A percentile compares a stretch with the other conserved stretches of the same genome.
phyloP scores from a whole-genome alignment of 352 stramenopile genomes.

The Chrysophaeum taylorii region DNA sequence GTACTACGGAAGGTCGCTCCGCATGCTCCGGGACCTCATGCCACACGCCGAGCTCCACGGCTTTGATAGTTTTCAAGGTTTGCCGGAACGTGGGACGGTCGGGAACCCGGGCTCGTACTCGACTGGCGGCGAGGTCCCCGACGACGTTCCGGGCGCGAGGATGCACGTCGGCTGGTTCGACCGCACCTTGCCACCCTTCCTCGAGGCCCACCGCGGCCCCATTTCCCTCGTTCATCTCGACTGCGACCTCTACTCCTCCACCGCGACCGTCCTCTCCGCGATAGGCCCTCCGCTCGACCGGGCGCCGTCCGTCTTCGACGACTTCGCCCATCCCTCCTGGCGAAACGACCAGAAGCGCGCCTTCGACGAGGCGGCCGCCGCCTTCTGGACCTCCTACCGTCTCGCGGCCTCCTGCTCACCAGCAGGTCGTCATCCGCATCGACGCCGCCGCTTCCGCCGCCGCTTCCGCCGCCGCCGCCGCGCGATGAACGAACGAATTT shows the following conservation, averaged over 20 bases:
- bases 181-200: constrained; percentile 44
- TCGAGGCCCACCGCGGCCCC: too few species aligned
- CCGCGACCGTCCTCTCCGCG: constrained; percentile 44
- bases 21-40: constrained; percentile 51
- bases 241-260: constrained; percentile 51
- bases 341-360: constrained; percentile 35
- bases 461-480: too few species aligned
- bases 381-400: too few species aligned
- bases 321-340: constrained; percentile 52
- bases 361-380: too few species aligned
- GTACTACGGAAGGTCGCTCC: constrained; percentile 40
- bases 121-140: constrained; percentile 38
- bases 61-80: constrained; percentile 58
- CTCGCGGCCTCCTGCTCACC: too few species aligned
- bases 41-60: constrained; percentile 45
- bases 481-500: too few species aligned
- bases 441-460: too few species aligned
- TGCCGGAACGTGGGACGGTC: constrained; percentile 48
- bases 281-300: constrained; percentile 41
- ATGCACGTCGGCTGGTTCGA: constrained; percentile 52
- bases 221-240: constrained; percentile 31
- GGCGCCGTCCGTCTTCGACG: constrained; percentile 52
- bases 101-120: constrained; percentile 45
- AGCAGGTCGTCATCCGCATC: too few species aligned
- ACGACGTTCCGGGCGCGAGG: constrained; percentile 28